A percentile compares a stretch with the other conserved stretches of the same genome.
phyloP scores from a whole-genome alignment of 352 stramenopile genomes.

The Pythium phragmitis region DNA sequence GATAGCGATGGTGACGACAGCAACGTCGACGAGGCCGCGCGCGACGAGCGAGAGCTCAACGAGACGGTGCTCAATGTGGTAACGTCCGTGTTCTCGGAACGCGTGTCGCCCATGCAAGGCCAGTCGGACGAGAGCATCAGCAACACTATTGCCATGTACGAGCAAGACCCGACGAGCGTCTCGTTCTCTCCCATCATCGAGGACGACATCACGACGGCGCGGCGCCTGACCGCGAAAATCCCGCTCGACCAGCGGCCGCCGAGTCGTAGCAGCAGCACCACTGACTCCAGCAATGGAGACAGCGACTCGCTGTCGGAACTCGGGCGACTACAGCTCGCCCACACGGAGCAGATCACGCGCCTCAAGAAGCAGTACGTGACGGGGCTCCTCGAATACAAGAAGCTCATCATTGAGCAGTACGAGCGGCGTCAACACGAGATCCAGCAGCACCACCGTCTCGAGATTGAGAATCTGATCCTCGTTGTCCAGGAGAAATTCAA shows the following conservation, averaged over 20 bases:
- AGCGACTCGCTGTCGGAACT: constrained; percentile 28
- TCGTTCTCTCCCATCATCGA: constrained; percentile 17
- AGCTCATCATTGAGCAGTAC: constrained; percentile 69
- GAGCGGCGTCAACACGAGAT: constrained; percentile 55
- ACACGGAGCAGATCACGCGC: constrained; percentile 39
- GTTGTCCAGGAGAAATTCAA: constrained; percentile 66
- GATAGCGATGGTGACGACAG: constrained; percentile 34
- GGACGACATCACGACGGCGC: constrained; percentile 4
- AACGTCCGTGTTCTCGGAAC: constrained; percentile 44
- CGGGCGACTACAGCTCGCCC: constrained; percentile 36
- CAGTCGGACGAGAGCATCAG: constrained; percentile 42
- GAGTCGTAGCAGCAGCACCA: not conserved
- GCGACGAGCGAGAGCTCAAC: constrained; percentile 53
- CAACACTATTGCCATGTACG: constrained; percentile 51
- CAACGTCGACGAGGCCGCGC: constrained; percentile 37
- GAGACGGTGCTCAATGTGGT: constrained; percentile 48
- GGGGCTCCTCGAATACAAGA: constrained; percentile 66
- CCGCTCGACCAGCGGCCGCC: not conserved
- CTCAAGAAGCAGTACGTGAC: constrained; percentile 65
- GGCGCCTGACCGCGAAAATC: not conserved
- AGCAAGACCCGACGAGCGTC: constrained; percentile 34
- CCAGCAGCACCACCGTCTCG: constrained; percentile 51
- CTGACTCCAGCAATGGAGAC: not conserved
- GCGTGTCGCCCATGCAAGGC: constrained; percentile 18
- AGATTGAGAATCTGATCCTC: constrained; percentile 61